Conservation (phyloP, 306 rosid genomes). For the Castanea crenata region DNA sequence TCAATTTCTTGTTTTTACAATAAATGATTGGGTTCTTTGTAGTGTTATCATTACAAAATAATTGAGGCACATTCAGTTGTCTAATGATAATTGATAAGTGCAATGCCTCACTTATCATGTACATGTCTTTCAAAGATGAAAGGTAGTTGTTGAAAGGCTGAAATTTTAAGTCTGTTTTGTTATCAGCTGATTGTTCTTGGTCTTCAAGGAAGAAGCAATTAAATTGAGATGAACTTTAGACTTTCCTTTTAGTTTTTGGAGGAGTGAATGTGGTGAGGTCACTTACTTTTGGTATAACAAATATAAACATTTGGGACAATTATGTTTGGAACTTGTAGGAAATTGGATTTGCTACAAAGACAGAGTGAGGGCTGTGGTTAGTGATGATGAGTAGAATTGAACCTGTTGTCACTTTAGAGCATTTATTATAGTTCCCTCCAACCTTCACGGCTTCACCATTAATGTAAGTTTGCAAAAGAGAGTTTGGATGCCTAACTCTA, state of each 20-base stretch:
- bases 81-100: background rate
- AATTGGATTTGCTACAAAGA: background rate
- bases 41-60: background rate
- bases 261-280: background rate
- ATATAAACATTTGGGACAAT: background rate
- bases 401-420: background rate
- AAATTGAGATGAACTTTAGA: background rate
- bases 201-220: background rate
- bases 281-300: background rate
- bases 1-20: background rate
- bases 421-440: background rate
- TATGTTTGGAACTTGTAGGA: background rate
- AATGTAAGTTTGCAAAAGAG: background rate
- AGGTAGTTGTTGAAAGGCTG: too few species aligned
- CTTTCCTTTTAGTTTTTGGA: background rate
- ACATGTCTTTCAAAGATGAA: background rate
- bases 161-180: background rate
- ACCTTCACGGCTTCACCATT: background rate
- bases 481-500: background rate
- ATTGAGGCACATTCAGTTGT: background rate
- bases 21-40: background rate
- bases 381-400: background rate
- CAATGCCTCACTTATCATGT: background rate
- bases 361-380: background rate
- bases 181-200: background rate